These are phyloP conservation scores for Termitomyces sp. DNA, from an alignment of 1,284 basidiomycete genomes.

Conservation along the genomic window DNA sequence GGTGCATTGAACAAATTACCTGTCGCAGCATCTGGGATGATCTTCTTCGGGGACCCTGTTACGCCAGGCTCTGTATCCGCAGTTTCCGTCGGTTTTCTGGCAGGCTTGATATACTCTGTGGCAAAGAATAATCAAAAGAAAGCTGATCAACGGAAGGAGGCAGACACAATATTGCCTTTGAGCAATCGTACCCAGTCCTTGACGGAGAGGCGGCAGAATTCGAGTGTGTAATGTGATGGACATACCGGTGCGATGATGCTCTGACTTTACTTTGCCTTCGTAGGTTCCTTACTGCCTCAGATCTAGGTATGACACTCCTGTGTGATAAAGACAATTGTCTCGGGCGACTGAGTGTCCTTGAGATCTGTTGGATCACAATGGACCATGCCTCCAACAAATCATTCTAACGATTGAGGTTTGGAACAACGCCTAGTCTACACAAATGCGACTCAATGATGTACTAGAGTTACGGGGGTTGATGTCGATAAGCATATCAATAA, in stretches of 20 bases:
- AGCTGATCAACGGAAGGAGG: slow-evolving; percentile 44
- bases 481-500: no score
- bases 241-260: not conserved
- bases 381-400: not conserved
- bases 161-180: slow-evolving; percentile 55
- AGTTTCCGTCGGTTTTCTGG: slow-evolving; percentile 86
- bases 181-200: slow-evolving; percentile 37
- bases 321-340: not conserved
- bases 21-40: slow-evolving; percentile 92
- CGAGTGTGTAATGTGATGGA: not conserved
- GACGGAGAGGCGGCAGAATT: not conserved
- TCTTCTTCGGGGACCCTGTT: slow-evolving; percentile 90
- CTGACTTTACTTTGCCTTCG: not conserved
- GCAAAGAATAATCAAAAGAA: slow-evolving; percentile 88
- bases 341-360: no score
- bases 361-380: no score
- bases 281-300: not conserved
- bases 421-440: not conserved
- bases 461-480: no score
- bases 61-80: slow-evolving; percentile 87
- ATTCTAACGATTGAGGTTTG: no score
- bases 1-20: slow-evolving; percentile 98
- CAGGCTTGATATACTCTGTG: slow-evolving; percentile 84
- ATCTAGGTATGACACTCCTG: not conserved
- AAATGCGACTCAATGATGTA: no score